Evolutionary conservation across 177 flowering plant species (phyloP), one percentile per base, ranked within the genome.

Genomic region (Vitis hybrid): DNA sequence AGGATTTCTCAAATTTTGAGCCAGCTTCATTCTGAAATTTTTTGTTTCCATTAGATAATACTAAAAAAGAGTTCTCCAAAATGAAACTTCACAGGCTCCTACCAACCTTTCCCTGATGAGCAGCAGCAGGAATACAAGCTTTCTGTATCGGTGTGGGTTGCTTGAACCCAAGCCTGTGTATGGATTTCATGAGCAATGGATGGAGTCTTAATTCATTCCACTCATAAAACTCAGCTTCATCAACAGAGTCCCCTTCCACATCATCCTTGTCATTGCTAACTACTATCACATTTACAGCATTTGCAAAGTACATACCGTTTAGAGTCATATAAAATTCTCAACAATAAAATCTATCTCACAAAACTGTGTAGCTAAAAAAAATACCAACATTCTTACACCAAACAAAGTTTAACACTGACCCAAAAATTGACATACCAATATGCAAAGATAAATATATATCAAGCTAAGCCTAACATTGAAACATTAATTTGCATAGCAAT

Each of bases 131-230:
- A 67, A 95, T 85, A 74, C 97, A 95, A 64, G 90, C 88, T 78
- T 83, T 93, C 65, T 95, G 99, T 75, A 95, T 91, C 15, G 98
- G 95, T 14, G 99, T 95, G 22, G 99, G 99, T 73, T 91, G 92
- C 86, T 88, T 93, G 78, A 95, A 95, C 57, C 93, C 90, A 71
- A 93, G 90, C 78, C 80, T 81, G 80, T 80, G 73, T 63, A 95
- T 90, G 22, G 99, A 81, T 69, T 85, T 84, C 95, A 95, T 86
- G 29, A 95, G 79, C 68, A 82, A 63, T 49, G 92, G 95, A 83
- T 93, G 98, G 49, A 95, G 92, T 71, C 98, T 93, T 81, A 93
- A 79, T 69, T 84, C 93, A 73, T 81, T 85, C 98, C 98, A 95
- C 26, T 82, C 89, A 85, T 80, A 71, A 71, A 71, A 91, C 57